phyloP scores from a whole-genome alignment of 2,329 filamentous ascomycete genomes.

The Neonectria magnoliae region DNA sequence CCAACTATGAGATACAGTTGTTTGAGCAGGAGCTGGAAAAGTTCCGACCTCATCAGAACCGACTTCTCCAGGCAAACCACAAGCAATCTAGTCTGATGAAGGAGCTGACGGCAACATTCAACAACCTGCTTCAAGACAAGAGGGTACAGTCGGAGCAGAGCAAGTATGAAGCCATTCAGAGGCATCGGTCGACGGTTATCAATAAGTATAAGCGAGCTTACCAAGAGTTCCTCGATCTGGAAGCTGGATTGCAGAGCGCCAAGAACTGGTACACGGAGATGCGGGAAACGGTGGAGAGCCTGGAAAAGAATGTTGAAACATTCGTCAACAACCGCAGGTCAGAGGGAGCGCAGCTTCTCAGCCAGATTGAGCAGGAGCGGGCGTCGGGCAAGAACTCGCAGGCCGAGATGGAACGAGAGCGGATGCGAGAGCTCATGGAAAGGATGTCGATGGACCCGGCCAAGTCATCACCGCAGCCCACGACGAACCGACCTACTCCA shows the following conservation, averaged over 20 bases:
- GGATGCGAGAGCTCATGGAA: conserved; percentile 91
- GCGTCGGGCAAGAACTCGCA: conserved; percentile 66
- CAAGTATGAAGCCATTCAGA: conserved; percentile 90
- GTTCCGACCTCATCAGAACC: conserved; percentile 90
- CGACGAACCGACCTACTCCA: conserved; percentile 44
- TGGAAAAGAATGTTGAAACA: conserved; percentile 94
- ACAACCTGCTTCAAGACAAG: conserved; percentile 90
- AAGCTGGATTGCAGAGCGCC: conserved; percentile 85
- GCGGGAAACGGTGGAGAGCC: conserved; percentile 90
- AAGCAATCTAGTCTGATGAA: conserved; percentile 96
- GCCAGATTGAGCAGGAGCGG: conserved; percentile 85
- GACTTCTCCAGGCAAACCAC: conserved; percentile 91
- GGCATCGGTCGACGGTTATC: conserved; percentile 83
- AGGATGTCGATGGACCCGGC: conserved; percentile 86
- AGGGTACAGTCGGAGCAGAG: conserved; percentile 92
- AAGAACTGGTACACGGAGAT: conserved; percentile 96
- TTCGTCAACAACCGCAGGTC: conserved; percentile 95
- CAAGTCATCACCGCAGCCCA: conserved; percentile 47
- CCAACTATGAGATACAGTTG: conserved; percentile 89
- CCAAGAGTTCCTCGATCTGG: conserved; percentile 90
- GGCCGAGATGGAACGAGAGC: conserved; percentile 87
- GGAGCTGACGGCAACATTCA: conserved; percentile 88
- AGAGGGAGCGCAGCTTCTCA: conserved; percentile 89
- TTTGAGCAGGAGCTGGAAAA: conserved; percentile 99
- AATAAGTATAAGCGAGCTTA: conserved; percentile 90